phyloP scores from a whole-genome alignment of 1,284 basidiomycete genomes.

The Coniferiporia weirii region DNA sequence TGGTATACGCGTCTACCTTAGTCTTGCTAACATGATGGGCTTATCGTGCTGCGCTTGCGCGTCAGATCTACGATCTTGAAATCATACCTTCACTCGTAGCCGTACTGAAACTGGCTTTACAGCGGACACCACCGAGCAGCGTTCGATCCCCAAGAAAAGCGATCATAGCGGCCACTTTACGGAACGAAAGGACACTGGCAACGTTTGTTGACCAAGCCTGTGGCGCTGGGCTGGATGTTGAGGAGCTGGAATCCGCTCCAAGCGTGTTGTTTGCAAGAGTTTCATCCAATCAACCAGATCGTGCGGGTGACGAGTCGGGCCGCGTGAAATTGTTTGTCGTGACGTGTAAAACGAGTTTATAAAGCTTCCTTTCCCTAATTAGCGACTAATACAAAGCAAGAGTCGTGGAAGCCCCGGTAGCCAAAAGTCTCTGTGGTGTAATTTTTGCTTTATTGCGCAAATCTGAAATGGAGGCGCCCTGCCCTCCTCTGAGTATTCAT shows the following conservation, averaged over 20 bases:
- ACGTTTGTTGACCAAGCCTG: not conserved
- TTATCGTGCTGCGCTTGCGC: not conserved
- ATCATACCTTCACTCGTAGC: slow-evolving; percentile 54
- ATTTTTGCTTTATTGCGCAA: no score
- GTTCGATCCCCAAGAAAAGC: slow-evolving; percentile 28
- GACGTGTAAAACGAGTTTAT: not conserved
- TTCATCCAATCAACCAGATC: slow-evolving; percentile 2
- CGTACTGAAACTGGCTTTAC: slow-evolving; percentile 47
- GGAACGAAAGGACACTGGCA: slow-evolving; percentile 39
- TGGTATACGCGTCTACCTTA: slow-evolving; percentile 38
- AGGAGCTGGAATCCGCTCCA: not conserved
- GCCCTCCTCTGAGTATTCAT: not conserved
- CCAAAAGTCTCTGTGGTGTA: not conserved
- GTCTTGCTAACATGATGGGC: not conserved
- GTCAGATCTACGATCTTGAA: slow-evolving; percentile 63
- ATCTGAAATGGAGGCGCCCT: no score
- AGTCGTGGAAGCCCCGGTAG: not conserved
- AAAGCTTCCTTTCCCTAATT: not conserved
- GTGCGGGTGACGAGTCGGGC: not conserved
- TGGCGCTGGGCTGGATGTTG: not conserved
- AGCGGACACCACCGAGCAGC: slow-evolving; percentile 14
- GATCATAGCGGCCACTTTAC: slow-evolving; percentile 54
- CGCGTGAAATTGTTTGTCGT: slow-evolving; percentile 10
- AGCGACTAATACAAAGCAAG: not conserved
- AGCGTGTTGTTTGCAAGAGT: not conserved